Evolutionary conservation across 225 moss, liverwort and hornwort species (phyloP).

Genomic region (Ulota crispa): DNA sequence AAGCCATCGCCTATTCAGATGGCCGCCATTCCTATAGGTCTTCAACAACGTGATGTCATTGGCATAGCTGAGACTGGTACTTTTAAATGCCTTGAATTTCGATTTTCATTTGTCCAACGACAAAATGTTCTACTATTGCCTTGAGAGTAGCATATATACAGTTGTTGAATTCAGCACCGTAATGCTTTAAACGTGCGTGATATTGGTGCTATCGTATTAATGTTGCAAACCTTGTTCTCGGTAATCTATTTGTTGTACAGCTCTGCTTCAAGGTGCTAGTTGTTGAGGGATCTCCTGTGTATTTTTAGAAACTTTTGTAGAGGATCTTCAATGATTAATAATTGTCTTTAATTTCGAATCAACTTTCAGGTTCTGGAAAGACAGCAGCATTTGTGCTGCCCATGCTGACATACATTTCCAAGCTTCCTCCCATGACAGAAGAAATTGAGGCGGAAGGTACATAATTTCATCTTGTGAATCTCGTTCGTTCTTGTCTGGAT

Average conservation of each 20-base stretch:
- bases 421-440: constrained; percentile 94
- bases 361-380: constrained; percentile 86
- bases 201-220: constrained; percentile 2
- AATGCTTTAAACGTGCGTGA: constrained; percentile 8
- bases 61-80: constrained; percentile 98
- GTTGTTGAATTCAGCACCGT: not conserved
- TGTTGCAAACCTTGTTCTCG: not conserved
- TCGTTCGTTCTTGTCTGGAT: constrained; percentile 12
- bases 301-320: not conserved
- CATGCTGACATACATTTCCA: constrained; percentile 99
- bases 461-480: not conserved
- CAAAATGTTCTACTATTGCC: not conserved
- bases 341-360: constrained; percentile 1
- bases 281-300: not conserved
- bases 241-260: not conserved
- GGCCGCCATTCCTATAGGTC: constrained; percentile 98
- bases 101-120: not conserved
- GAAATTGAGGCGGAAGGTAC: constrained; percentile 47
- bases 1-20: constrained; percentile 99
- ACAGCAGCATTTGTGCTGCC: constrained; percentile 99
- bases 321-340: not conserved
- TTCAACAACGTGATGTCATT: constrained; percentile 97
- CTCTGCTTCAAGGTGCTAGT: not conserved
- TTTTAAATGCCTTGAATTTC: constrained; percentile 2
- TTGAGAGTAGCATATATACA: not conserved